Evolutionary conservation across 2,329 filamentous ascomycete genomes (phyloP), one percentile per base, ranked within the genome.

Genomic region (Fonsecaea multimorphosa): DNA sequence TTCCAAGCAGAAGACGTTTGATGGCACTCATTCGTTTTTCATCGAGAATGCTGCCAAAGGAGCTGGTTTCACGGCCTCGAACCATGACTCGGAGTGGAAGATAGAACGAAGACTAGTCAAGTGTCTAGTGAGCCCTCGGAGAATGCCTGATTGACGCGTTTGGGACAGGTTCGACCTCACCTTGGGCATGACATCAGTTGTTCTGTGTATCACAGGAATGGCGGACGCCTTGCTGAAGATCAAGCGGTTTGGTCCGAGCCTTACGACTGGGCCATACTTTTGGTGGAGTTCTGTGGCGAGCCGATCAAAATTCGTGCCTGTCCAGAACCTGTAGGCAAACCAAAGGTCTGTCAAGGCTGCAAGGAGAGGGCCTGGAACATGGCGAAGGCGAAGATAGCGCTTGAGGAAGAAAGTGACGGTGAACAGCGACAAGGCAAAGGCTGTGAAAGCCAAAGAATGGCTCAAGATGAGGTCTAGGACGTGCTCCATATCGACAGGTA

Each of bases 1-100:
- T 72, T 65, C 58, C 60, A 75, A 96, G 87, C 69, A 89, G 89
- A 72, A 89, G 90, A 92, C 93, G 96, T 72, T 93, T 93, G 71
- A 97, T 92, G 62, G 62, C 62, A 6, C 62, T 58, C n/a, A 68
- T 54, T 14, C 53, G 58, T 12, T 49, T 55, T 27, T 68, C 65
- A 29, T 68, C 65, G 3, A 63, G 61, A 1, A 61, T 44, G 8
- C 58, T 59, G 8, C 40, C 54, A 14, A 61, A 58, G 8, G 57
- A 57, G 4, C 36, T 49, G 24, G 55, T 49, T 12, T 59, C 57
- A 24, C 61, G 40, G 19, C 64, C 64, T 9, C 65, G 62, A 22
- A 65, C 58, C 49, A 68, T 40, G 12, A 61, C 51, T 34, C 40
- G 52, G 14, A 40, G 11, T 11, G 53, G 36, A 2, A 58, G 34